Base-by-base conservation (phyloP, 2,329 filamentous ascomycete species). In the Alternaria sp. region DNA sequence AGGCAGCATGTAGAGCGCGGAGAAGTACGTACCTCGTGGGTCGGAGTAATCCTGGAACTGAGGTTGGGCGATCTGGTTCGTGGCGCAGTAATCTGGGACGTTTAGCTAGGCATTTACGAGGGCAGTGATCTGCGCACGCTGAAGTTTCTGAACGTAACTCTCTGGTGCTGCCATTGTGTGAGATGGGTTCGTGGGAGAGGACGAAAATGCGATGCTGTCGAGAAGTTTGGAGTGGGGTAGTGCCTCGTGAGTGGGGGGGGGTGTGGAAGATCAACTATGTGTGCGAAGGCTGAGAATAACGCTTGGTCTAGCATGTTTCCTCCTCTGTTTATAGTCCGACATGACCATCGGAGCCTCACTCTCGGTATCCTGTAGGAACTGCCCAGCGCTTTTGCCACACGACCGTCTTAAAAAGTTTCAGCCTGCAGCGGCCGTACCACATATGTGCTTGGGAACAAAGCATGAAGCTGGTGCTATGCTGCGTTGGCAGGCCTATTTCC, bases 1-100 rank as follows among this genome's bases (percentile, higher is more conserved):
- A 46, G 33, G 41, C 36, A 26, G 23, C 33, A 44, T 36, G 48
- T 31, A n/a, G 40, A 40, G 41, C 44, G 14, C 45, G 42, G 23
- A 26, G 9, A 29, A n/a, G 24, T 61, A 55, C 70, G 41, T 63
- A 75, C 74, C 74, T 73, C 74, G 66, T 52, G 74, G 74, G 53
- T 76, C 74, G 31, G 72, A 75, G 62, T 75, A 76, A 58, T 76
- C 74, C 59, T 75, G 74, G 62, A 72, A 76, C 45, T 74, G 74
- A 41, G 73, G 73, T 56, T 74, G 72, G 37, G 73, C 74, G 52
- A 76, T 72, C 56, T 71, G 68, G 42, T 76, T 72, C 24, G 66
- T 65, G 37, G 67, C 67, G 63, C 74, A 76, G 49, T 72, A 75
- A 55, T 71, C 74, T 76, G 44, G 31, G 33, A 57, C 23, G 26